phyloP scores from a whole-genome alignment of 176 grass and related monocot genomes.

The Chrysopogon serrulatus region DNA sequence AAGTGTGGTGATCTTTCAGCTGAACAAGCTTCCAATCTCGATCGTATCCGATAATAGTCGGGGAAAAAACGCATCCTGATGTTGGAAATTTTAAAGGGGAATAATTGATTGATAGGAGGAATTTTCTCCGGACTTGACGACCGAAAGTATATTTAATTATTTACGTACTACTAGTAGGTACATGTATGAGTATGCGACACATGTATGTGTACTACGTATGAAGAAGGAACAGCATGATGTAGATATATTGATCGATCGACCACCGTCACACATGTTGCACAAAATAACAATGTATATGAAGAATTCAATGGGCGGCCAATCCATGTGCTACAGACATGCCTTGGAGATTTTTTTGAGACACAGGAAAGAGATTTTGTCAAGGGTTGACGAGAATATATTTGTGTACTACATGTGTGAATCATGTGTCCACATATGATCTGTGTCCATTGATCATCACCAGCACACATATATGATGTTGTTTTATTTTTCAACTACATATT shows the following conservation, averaged over 20 bases:
- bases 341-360: not conserved
- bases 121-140: not conserved
- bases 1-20: too few species aligned
- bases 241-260: not conserved
- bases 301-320: not conserved
- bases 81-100: not conserved
- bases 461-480: too few species aligned
- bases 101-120: not conserved
- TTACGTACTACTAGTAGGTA: not conserved
- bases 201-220: not conserved
- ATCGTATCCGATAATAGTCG: not conserved
- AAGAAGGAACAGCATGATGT: not conserved
- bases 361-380: not conserved
- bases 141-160: not conserved
- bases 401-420: not conserved
- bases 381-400: not conserved
- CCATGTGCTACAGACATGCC: not conserved
- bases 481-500: too few species aligned
- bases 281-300: not conserved
- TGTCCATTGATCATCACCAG: not conserved
- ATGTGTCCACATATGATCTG: not conserved
- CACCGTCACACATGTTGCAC: not conserved
- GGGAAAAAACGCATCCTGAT: too few species aligned
- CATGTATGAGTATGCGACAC: not conserved
- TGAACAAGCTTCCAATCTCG: not conserved